phyloP scores from a whole-genome alignment of 1,284 basidiomycete genomes.

The Ustilago nuda region DNA sequence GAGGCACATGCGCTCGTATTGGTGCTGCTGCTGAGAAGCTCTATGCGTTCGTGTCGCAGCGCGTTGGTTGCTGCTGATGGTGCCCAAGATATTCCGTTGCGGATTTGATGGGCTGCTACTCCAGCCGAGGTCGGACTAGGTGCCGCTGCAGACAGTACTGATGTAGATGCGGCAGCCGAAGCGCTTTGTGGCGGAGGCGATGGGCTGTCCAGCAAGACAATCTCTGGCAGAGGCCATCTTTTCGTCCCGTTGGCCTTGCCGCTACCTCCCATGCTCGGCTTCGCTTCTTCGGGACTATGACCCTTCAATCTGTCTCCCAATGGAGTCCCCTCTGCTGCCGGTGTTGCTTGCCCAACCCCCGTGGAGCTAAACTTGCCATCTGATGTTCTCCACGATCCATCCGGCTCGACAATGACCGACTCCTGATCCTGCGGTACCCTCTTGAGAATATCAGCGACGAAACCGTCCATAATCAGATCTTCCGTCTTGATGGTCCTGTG shows the following conservation, averaged over 20 bases:
- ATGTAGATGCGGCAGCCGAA: slow-evolving; percentile 3
- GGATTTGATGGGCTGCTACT: slow-evolving; percentile 1
- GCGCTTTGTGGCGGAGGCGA: slow-evolving; percentile 23
- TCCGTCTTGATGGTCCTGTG: slow-evolving; percentile 81
- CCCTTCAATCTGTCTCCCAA: slow-evolving; percentile 10
- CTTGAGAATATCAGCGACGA: slow-evolving; percentile 79
- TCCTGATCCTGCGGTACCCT: slow-evolving; percentile 83
- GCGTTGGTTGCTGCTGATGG: slow-evolving; percentile 5
- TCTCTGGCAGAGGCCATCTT: slow-evolving; percentile 19
- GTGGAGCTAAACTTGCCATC: slow-evolving; percentile 78
- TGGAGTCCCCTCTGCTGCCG: slow-evolving; percentile 20
- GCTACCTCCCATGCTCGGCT: slow-evolving; percentile 8
- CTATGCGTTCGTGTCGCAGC: slow-evolving; percentile 31
- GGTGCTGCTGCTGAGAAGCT: slow-evolving; percentile 34
- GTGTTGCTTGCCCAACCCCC: slow-evolving; percentile 21
- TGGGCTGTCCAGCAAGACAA: slow-evolving; percentile 45
- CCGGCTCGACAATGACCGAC: slow-evolving; percentile 90
- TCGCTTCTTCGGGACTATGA: slow-evolving; percentile 23
- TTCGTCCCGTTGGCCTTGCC: slow-evolving; percentile 13
- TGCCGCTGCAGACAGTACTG: neutral
- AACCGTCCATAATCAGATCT: slow-evolving; percentile 92
- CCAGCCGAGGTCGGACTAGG: neutral
- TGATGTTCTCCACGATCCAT: slow-evolving; percentile 93
- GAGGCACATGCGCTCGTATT: slow-evolving; percentile 23
- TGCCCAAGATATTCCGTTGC: slow-evolving; percentile 9